Conservation (phyloP, 805 yeast species). For the Lipomyces yamanashiensis region DNA sequence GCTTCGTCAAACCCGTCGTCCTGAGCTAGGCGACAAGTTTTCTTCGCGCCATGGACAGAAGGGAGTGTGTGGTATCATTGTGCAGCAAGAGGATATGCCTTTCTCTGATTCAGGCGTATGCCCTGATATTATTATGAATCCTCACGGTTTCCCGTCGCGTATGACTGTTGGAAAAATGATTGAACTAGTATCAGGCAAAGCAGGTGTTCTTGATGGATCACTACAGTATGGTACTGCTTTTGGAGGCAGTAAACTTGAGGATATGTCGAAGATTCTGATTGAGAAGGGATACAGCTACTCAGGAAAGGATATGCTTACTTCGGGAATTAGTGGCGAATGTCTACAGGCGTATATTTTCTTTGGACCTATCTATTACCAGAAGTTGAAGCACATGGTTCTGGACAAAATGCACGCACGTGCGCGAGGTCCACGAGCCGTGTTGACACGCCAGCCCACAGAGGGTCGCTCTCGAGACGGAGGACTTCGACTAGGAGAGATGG, state of each 20-base stretch:
- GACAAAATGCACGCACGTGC: constrained; percentile 99
- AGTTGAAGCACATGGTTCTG: constrained; percentile 97
- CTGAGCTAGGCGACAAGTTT: constrained; percentile 96
- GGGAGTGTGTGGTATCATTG: constrained; percentile 99
- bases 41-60: constrained; percentile 98
- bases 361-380: constrained; percentile 98
- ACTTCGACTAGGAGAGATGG: constrained; percentile 98
- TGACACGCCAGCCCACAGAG: constrained; percentile 98
- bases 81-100: constrained; percentile 95
- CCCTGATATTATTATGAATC: constrained; percentile 98
- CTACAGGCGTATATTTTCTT: constrained; percentile 96
- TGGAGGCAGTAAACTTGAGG: constrained; percentile 96
- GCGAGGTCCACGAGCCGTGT: constrained; percentile 96
- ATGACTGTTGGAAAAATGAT: constrained; percentile 99
- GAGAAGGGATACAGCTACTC: constrained; percentile 92
- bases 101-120: constrained; percentile 88
- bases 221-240: constrained; percentile 97
- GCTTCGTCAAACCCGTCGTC: constrained; percentile 93
- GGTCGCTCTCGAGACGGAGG: constrained; percentile 99
- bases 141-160: constrained; percentile 99
- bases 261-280: constrained; percentile 88
- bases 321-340: constrained; percentile 97
- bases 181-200: constrained; percentile 94
- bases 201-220: constrained; percentile 91
- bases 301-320: constrained; percentile 96